Percentiles rank a stretch among this genome's conserved stretches.
phyloP scores from a whole-genome alignment of 805 yeast genomes.

The Ogataea wickerhamii region DNA sequence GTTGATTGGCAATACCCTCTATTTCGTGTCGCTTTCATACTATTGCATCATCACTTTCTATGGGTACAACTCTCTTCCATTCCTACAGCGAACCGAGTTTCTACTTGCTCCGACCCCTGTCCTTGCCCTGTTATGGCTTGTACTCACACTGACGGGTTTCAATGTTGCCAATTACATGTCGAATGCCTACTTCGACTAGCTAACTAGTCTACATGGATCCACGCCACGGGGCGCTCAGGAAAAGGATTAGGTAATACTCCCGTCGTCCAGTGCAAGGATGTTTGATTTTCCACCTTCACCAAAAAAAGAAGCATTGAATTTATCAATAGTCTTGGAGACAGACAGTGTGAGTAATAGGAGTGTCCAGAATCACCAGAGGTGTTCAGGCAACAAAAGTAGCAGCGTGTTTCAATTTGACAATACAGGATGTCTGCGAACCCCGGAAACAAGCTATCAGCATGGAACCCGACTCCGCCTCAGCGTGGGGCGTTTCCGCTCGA shows the following conservation, averaged over 20 bases:
- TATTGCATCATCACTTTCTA: slow-evolving; percentile 79
- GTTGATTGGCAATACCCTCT: slow-evolving; percentile 73
- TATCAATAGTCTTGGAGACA: too few relatives aligned
- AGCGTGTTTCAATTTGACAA: too few relatives aligned
- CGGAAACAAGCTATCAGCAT: slow-evolving; percentile 43
- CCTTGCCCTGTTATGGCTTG: slow-evolving; percentile 53
- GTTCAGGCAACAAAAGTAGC: background rate
- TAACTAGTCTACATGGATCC: background rate
- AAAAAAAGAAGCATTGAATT: too few relatives aligned
- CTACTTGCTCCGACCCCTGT: slow-evolving; percentile 62
- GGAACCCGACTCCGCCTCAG: slow-evolving; percentile 91
- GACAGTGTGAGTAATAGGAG: too few relatives aligned
- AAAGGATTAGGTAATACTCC: background rate
- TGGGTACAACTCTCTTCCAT: slow-evolving; percentile 81
- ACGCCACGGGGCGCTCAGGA: background rate
- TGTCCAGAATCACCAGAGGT: background rate
- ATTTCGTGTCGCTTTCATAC: slow-evolving; percentile 68
- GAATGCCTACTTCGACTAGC: slow-evolving; percentile 29
- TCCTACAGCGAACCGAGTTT: slow-evolving; percentile 57
- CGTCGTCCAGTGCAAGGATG: slow-evolving; percentile 11
- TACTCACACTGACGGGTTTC: slow-evolving; percentile 59
- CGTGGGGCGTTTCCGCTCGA: slow-evolving; percentile 95
- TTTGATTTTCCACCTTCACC: too few relatives aligned
- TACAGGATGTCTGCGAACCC: slow-evolving; percentile 40
- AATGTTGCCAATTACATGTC: slow-evolving; percentile 71